A percentile compares a stretch with the other conserved stretches of the same genome.
phyloP scores from a whole-genome alignment of 768 basidiomycete genomes.

The Mrakia frigida region DNA sequence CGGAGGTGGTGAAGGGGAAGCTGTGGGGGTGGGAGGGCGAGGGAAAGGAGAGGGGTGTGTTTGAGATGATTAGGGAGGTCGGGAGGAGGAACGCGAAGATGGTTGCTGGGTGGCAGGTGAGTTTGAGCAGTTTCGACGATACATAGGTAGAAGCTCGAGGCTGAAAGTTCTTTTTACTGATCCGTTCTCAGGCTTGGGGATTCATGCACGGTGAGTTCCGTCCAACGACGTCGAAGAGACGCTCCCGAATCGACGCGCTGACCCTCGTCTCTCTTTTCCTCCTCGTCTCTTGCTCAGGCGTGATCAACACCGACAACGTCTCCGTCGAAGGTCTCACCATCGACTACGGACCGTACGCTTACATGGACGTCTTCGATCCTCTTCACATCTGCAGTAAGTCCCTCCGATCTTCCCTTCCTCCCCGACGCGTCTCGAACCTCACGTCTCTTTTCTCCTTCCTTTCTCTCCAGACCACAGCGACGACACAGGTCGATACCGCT shows the following conservation, averaged over 20 bases:
- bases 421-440: background rate
- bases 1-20: constrained; percentile 61
- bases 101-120: constrained; percentile 84
- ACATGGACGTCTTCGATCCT: constrained; percentile 82
- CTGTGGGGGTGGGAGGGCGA: constrained; percentile 35
- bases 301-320: constrained; percentile 70
- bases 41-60: constrained; percentile 10
- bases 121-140: background rate
- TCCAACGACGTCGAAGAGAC: background rate
- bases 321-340: constrained; percentile 51
- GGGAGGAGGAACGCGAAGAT: constrained; percentile 80
- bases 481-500: constrained; percentile 29
- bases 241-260: constrained; percentile 3
- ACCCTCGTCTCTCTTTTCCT: constrained; percentile 14
- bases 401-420: constrained; percentile 36
- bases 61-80: constrained; percentile 62
- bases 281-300: constrained; percentile 56
- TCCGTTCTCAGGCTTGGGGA: constrained; percentile 55
- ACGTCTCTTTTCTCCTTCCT: background rate
- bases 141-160: too few relatives aligned
- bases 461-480: constrained; percentile 54
- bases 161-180: background rate
- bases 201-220: constrained; percentile 55
- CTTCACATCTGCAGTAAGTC: constrained; percentile 67
- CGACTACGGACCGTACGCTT: constrained; percentile 55